phyloP scores from a whole-genome alignment of 768 basidiomycete species.

The Chlorophyllum brunneum region DNA sequence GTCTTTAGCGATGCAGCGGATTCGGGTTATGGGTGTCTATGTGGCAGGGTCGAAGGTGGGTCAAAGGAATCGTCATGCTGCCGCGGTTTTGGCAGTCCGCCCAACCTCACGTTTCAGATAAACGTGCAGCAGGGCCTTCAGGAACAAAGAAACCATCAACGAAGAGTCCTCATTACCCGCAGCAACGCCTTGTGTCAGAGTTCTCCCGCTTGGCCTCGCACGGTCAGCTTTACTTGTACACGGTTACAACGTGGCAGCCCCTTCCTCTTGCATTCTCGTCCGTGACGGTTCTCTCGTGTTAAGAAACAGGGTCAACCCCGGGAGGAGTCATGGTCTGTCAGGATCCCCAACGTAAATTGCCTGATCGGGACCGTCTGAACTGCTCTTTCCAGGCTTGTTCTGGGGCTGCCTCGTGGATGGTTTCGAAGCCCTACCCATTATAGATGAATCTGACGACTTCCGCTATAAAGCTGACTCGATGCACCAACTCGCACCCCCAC shows the following conservation, averaged over 20 bases:
- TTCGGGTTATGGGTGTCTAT: no score
- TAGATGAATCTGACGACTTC: constrained; percentile 6
- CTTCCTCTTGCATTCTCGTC: no score
- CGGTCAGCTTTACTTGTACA: not conserved
- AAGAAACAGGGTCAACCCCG: not conserved
- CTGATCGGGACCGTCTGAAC: not conserved
- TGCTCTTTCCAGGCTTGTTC: constrained; percentile 7
- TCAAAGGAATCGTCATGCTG: not conserved
- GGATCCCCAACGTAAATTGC: constrained; percentile 8
- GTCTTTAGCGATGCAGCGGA: no score
- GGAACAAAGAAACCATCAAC: not conserved
- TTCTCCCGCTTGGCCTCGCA: constrained; percentile 9
- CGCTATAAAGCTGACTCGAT: constrained; percentile 2
- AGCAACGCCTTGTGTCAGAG: constrained; percentile 4
- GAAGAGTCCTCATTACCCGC: not conserved
- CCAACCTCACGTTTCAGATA: not conserved
- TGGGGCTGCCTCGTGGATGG: constrained; percentile 11
- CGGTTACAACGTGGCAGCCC: no score
- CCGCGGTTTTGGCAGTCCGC: not conserved
- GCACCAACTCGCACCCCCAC: not conserved
- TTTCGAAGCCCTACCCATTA: constrained; percentile 8
- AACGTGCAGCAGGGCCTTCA: not conserved
- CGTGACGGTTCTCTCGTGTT: no score
- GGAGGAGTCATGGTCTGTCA: constrained; percentile 10
- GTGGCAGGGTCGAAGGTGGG: not conserved